Evolutionary conservation across 495 filamentous ascomycete genomes (phyloP), one percentile per base, ranked within the genome.

Genomic region (Chaetomium cochliodes): DNA sequence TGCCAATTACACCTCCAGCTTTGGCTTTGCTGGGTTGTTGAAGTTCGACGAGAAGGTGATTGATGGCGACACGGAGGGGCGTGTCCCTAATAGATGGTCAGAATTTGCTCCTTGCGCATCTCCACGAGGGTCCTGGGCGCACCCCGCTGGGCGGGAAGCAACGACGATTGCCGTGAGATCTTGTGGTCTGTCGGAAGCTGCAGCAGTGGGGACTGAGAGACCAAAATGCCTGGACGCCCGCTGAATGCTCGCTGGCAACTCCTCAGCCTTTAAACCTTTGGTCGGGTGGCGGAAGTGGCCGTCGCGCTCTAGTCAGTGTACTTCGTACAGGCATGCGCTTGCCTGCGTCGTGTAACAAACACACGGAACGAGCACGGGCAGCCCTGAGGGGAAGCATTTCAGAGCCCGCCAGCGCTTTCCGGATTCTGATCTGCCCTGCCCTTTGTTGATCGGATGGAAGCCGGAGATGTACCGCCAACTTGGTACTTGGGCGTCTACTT

Each of bases 131-230:
- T 28, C 52, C 20, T 50, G 42, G 15, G 42, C 26, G 22, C 39
- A 53, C 51, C 61, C n/a, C 41, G 55, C 25, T 20, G 20, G 33
- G 26, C 41, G 23, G 53, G 55, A 55, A 46, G 62, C 62, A 46
- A 58, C 23, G 11, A 63, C 42, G 54, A 58, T 64, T 54, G 47
- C 47, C 58, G 46, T 60, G 26, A 37, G 58, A 50, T 49, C 41
- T 62, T 23, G 54, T 52, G 49, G 44, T 54, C 22, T 20, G 62
- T 64, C 62, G 54, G 62, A 64, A 64, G 54, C 62, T 64, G 61
- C 37, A 50, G 52, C 28, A 51, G 33, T 37, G 33, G 33, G 33
- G 33, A 37, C 33, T 33, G 39, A 22, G 54, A 6, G 25, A 7
- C 22, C 37, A 33, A 6, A 8, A 58, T 22, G 16, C 11, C 33